Evolutionary conservation across 352 stramenopile genomes (phyloP), one percentile per base, ranked within the genome.

Genomic region (Phytopythium vexans): DNA sequence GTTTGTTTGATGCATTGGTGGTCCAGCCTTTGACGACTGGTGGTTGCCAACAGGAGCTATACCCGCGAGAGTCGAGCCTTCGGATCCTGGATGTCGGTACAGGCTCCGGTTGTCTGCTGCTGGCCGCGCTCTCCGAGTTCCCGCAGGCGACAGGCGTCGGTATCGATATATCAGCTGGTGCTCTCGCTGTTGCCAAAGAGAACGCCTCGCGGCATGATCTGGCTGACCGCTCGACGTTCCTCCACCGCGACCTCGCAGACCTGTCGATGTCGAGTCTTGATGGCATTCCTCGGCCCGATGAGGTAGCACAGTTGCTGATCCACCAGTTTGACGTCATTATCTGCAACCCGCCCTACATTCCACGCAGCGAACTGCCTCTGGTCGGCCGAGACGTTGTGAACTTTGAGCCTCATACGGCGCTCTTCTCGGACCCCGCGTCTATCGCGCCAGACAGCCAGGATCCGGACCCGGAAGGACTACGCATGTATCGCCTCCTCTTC

Each of bases 341-440:
- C 41, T 79, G 79, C 59, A 89, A 89, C 35, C 83, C 83, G 8
- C 82, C 82, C 34, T 89, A 91, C 50, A 93, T 91, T 46, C 76
- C 83, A 0, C 55, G 58, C 16, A 58, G 32, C 6, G 80, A 92
- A 42, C 50, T 86, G 3, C 44, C 69, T 39, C 68, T 89, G n/a
- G 65, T 93, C 3, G 78, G 67, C 5, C 35, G 55, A 3, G 77
- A 89, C 16, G 78, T 90, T 11, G 60, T 90, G 0, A 54, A 74
- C 21, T 69, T 86, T 52, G 84, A 94, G 46, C 84, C 84, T 1
- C 84, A 94, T 32, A 42, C 78, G 2, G 84, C 84, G 7, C 51
- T 94, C 7, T 94, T 94, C 68, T 70, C 84, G 3, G 71, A 74
- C 36, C 76, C 74, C 7, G 65, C 60, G 3, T 52, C 58, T 9